A percentile compares a stretch with the other conserved stretches of the same genome.
Evolutionary conservation across 805 yeast genomes (phyloP).

Genomic region (Saturnispora sanitii): DNA sequence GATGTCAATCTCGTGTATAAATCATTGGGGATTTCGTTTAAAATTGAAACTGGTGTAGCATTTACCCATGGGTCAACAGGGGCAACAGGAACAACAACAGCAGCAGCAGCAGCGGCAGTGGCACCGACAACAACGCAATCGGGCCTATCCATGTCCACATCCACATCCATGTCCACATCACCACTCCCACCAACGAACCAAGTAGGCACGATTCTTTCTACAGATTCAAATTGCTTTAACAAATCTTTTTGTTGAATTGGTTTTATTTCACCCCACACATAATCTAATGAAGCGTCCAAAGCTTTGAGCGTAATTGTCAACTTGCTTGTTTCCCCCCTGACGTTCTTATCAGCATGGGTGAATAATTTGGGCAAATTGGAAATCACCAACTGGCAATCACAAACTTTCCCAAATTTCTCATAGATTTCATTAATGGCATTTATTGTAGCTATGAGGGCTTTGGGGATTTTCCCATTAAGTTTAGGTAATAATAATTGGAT

Average conservation of each 20-base stretch:
- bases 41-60: slow-evolving; percentile 58
- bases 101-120: no score
- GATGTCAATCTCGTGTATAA: slow-evolving; percentile 47
- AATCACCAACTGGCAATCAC: slow-evolving; percentile 48
- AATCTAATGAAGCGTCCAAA: no score
- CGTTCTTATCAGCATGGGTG: slow-evolving; percentile 78
- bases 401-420: slow-evolving; percentile 47
- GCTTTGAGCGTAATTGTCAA: slow-evolving; percentile 65
- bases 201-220: no score
- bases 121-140: slow-evolving; percentile 20
- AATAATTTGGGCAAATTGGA: slow-evolving; percentile 57
- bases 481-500: slow-evolving; percentile 59
- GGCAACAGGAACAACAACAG: no score
- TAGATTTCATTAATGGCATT: slow-evolving; percentile 48
- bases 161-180: no score
- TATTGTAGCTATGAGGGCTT: slow-evolving; percentile 61
- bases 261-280: slow-evolving; percentile 77
- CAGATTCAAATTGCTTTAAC: no score
- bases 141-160: slow-evolving; percentile 29
- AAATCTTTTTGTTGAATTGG: slow-evolving; percentile 89
- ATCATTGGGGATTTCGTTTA: slow-evolving; percentile 56
- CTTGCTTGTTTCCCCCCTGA: slow-evolving; percentile 66
- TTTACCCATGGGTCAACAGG: slow-evolving; percentile 66
- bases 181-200: no score
- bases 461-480: slow-evolving; percentile 58